These are phyloP conservation scores for Litchi chinensis DNA, from an alignment of 345 rosid genomes.

Conservation along the genomic window DNA sequence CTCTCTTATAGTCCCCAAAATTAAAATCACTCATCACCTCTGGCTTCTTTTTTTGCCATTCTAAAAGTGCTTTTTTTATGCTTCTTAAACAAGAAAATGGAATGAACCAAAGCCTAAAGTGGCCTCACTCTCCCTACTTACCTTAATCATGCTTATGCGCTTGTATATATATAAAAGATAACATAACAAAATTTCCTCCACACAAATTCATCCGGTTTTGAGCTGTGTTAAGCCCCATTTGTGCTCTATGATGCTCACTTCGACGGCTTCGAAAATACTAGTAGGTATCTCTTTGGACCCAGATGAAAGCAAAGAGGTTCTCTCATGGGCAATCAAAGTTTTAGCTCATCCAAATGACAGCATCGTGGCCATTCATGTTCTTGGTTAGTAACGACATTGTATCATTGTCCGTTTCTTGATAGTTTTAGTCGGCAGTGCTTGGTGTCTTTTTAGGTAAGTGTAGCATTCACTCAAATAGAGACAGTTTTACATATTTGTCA, in stretches of 20 bases:
- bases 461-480: not conserved
- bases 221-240: slow-evolving; percentile 5
- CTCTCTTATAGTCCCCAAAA: slow-evolving; percentile 20
- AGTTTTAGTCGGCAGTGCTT: not conserved
- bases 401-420: not conserved
- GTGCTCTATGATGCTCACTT: slow-evolving; percentile 43
- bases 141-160: slow-evolving; percentile 47
- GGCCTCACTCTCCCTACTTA: slow-evolving; percentile 41
- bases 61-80: slow-evolving; percentile 33
- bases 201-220: not conserved
- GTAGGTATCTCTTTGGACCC: slow-evolving; percentile 69
- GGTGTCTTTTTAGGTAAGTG: not conserved
- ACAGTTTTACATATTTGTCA: slow-evolving; percentile 1
- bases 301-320: slow-evolving; percentile 57
- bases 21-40: slow-evolving; percentile 16
- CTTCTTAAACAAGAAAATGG: slow-evolving; percentile 63
- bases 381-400: slow-evolving; percentile 44
- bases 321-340: slow-evolving; percentile 80
- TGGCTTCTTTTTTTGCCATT: slow-evolving; percentile 21
- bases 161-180: slow-evolving; percentile 22
- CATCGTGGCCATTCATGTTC: slow-evolving; percentile 75
- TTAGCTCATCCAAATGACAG: slow-evolving; percentile 73
- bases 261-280: slow-evolving; percentile 61
- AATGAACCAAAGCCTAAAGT: slow-evolving; percentile 21
- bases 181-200: not conserved